Evolutionary conservation across 164 flowering plant genomes (phyloP), one percentile per base, ranked within the genome.

Genomic region (Dillenia turbinata): DNA sequence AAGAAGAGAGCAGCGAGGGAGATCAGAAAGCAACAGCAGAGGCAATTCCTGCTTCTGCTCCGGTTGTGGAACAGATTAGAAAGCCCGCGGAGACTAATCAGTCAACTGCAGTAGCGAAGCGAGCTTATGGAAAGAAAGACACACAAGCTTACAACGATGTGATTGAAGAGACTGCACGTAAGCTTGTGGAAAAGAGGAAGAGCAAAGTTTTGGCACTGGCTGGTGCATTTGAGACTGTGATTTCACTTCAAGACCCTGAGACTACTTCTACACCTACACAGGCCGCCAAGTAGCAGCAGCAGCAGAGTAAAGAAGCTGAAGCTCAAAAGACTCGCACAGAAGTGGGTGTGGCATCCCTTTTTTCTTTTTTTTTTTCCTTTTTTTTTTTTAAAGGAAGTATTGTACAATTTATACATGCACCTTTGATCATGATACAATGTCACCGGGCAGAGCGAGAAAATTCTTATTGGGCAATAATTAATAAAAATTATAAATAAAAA

Each of bases 221-320:
- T 33, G 92, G 87, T 1, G 89, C 91, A 16, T 86, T 86, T 66
- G 82, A 86, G 69, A 82, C 86, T 22, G 88, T 84, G 45, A 84
- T 86, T 55, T 64, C 78, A 12, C 69, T 71, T 47, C 69, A 74
- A 17, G 78, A 71, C 52, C 54, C 63, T 2, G 72, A 64, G 47
- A 33, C 40, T 33, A 33, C 40, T 26, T 5, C 33, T 33, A 4
- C 40, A 5, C 7, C 40, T 5, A 33, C 40, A 33, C 40, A 33
- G 40, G 40, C 40, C 6, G 40, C 40, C 6, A 6, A 33, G 6
- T 33, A 33, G 40, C 40, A 33, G 40, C 40, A 33, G 40, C 40
- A 33, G 40, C 40, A 33, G 40, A 33, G 40, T 5, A 33, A 33
- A 33, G 6, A 33, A 33, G 40, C 40, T 33, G 40, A 33, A 4